Base-by-base conservation (phyloP, 2,329 filamentous ascomycete species). In the Rhynchosporium secalis region DNA sequence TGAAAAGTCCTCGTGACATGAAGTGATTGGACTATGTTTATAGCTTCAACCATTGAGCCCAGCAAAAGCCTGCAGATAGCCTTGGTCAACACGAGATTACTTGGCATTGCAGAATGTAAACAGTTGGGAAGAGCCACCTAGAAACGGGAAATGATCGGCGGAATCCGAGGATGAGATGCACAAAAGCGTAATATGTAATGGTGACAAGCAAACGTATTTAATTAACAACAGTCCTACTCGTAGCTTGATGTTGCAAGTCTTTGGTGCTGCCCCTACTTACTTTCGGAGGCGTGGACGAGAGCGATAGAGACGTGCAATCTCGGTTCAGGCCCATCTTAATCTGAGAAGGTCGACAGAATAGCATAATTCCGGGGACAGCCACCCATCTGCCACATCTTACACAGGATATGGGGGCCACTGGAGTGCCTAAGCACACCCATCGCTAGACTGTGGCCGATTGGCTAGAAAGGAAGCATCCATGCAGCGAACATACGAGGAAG, bases 11-110 rank as follows among this genome's bases (percentile, higher is more conserved):
- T 65, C 64, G 66, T 69, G 68, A 68, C 55, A 47, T 7, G 8
- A 2, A 40, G 10, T 63, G 64, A 69, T 70, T 71, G 69, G 70
- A 40, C 56, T 20, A 56, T 57, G 52, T 56, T 29, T 57, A 52
- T 45, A 57, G 59, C 15, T 12, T 36, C 43, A 29, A 48, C 29
- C 20, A 5, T 8, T 10, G 40, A 70, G 65, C 65, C 64, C 36
- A 63, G 68, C 46, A 62, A 10, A 13, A 38, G 58, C 56, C 56
- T 67, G 68, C 64, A 60, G 56, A 61, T 45, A 41, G 58, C 60
- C 62, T 66, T 65, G 56, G 49, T 28, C 36, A 48, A 63, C 66
- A 64, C 66, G 66, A 20, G 49, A 61, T 36, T 65, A 58, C 62
- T 46, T 65, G 56, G 59, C 61, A 62, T 61, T 45, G 49, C 28